phyloP scores from a whole-genome alignment of 2,329 filamentous ascomycete genomes.

The Aureobasidium melanogenum region DNA sequence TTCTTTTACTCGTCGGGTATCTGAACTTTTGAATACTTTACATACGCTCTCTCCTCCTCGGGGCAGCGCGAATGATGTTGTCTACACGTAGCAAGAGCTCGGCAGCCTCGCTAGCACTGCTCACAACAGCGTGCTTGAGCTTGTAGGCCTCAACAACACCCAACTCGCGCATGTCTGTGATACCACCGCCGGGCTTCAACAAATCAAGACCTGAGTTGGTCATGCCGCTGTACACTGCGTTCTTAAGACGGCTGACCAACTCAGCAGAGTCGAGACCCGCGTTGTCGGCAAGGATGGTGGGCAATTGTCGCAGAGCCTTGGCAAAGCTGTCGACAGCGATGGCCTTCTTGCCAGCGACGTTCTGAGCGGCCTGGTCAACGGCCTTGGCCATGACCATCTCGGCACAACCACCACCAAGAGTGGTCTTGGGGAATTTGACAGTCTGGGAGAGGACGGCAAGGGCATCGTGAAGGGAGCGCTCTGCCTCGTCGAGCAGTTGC shows the following conservation, averaged over 20 bases:
- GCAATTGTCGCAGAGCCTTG: constrained; percentile 79
- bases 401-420: constrained; percentile 87
- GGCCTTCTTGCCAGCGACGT: constrained; percentile 94
- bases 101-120: constrained; percentile 88
- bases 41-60: constrained; percentile 70
- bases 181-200: constrained; percentile 78
- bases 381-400: constrained; percentile 99
- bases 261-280: constrained; percentile 94
- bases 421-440: constrained; percentile 86
- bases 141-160: constrained; percentile 98
- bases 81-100: constrained; percentile 94
- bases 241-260: constrained; percentile 80
- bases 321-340: constrained; percentile 88
- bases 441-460: constrained; percentile 95
- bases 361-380: constrained; percentile 85
- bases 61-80: constrained; percentile 93
- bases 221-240: constrained; percentile 91
- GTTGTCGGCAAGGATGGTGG: constrained; percentile 95
- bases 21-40: constrained; percentile 29
- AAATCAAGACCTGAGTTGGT: constrained; percentile 87
- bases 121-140: constrained; percentile 95
- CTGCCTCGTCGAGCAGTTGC: constrained; percentile 92
- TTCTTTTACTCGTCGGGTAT: constrained; percentile 9
- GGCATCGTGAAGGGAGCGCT: constrained; percentile 91
- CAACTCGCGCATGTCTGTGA: constrained; percentile 89